These are phyloP conservation scores for Coccomyxa sp. DNA, from an alignment of 139 green algal species.

Conservation along the genomic window DNA sequence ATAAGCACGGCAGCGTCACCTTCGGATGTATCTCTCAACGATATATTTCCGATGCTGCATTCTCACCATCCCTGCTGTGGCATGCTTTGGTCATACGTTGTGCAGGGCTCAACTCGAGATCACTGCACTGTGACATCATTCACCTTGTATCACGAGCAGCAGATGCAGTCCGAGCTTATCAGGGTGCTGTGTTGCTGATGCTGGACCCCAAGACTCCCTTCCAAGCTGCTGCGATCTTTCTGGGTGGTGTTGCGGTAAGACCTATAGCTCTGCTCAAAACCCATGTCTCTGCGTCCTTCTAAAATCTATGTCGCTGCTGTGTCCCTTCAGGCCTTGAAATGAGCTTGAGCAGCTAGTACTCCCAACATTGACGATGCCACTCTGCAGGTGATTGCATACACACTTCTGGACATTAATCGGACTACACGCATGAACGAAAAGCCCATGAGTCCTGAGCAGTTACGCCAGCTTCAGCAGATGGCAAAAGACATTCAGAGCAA, in stretches of 20 bases:
- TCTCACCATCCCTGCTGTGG: too few species aligned
- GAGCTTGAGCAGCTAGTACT: neutral
- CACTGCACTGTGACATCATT: too few species aligned
- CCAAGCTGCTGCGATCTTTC: constrained; percentile 17
- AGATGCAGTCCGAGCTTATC: too few species aligned
- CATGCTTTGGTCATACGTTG: too few species aligned
- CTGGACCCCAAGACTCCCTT: constrained; percentile 14
- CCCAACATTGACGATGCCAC: neutral
- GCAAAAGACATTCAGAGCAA: constrained; percentile 4
- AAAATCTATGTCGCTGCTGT: too few species aligned
- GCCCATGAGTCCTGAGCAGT: constrained; percentile 18
- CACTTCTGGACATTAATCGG: constrained; percentile 17
- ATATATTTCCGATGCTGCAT: too few species aligned
- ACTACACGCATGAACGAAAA: constrained; percentile 7
- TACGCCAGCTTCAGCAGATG: neutral
- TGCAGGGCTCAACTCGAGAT: too few species aligned
- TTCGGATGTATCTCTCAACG: too few species aligned
- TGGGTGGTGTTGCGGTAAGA: constrained; percentile 13
- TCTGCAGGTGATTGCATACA: constrained; percentile 17
- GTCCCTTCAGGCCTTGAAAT: neutral
- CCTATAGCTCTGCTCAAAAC: neutral
- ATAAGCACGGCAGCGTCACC: too few species aligned
- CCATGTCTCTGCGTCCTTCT: too few species aligned
- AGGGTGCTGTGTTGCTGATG: too few species aligned
- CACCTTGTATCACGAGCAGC: too few species aligned